Conservation (phyloP, 2,329 filamentous ascomycete species). For the Arthrobotrys sinensis region DNA sequence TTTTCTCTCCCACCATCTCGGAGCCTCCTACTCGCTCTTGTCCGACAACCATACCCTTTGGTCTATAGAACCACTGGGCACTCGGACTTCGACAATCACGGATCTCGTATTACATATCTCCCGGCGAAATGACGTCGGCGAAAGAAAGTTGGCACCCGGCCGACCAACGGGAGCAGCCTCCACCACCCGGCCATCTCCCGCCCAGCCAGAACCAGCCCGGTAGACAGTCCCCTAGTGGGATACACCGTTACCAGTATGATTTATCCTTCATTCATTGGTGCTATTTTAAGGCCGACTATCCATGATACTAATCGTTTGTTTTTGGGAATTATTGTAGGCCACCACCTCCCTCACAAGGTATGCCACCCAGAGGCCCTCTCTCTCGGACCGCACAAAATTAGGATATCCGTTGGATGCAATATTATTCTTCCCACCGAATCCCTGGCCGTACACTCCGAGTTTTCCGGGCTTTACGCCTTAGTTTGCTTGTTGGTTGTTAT, state of each 20-base stretch:
- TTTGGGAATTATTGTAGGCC: slow-evolving; percentile 30
- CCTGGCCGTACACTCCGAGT: slow-evolving; percentile 3
- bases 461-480: slow-evolving; percentile 7
- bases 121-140: slow-evolving; percentile 50
- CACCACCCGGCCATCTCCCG: slow-evolving; percentile 47
- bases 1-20: slow-evolving; percentile 37
- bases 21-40: slow-evolving; percentile 6
- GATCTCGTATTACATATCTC: slow-evolving; percentile 12
- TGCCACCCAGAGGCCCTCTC: slow-evolving; percentile 4
- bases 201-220: slow-evolving; percentile 42
- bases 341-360: slow-evolving; percentile 57
- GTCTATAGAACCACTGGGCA: background rate
- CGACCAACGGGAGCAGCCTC: slow-evolving; percentile 60
- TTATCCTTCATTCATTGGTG: background rate
- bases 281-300: background rate
- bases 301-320: slow-evolving; percentile 24
- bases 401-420: slow-evolving; percentile 2
- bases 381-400: background rate
- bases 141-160: slow-evolving; percentile 60
- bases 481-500: slow-evolving; percentile 8
- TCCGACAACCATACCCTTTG: slow-evolving; percentile 13
- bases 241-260: slow-evolving; percentile 57
- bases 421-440: slow-evolving; percentile 9
- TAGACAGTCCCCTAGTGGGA: slow-evolving; percentile 53
- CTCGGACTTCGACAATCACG: slow-evolving; percentile 21